Conservation (phyloP, 805 yeast genomes). For the Candida namnaoensis region DNA sequence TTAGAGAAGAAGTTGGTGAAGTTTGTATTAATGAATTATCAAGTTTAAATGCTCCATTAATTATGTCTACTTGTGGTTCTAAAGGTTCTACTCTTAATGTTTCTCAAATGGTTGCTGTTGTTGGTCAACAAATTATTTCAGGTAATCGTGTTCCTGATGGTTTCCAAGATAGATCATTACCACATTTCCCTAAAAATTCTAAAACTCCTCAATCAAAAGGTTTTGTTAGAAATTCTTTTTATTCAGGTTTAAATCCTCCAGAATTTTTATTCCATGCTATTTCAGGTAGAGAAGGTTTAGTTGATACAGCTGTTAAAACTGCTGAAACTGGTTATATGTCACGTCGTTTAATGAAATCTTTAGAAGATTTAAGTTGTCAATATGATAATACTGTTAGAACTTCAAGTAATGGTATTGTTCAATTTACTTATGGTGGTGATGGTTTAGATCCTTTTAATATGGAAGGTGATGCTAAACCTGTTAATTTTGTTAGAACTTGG, state of each 20-base stretch:
- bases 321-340: conserved; percentile 99
- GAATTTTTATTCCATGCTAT: conserved; percentile 97
- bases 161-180: conserved; percentile 97
- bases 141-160: conserved; percentile 99
- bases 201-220: conserved; percentile 98
- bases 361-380: conserved; percentile 90
- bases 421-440: conserved; percentile 97
- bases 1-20: conserved; percentile 98
- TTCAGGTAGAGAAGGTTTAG: conserved; percentile 99
- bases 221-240: conserved; percentile 93
- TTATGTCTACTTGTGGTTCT: conserved; percentile 99
- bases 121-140: conserved; percentile 96
- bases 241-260: conserved; percentile 89
- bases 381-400: conserved; percentile 94
- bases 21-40: conserved; percentile 91
- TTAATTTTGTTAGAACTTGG: conserved; percentile 91
- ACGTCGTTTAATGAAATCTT: conserved; percentile 93
- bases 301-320: conserved; percentile 98
- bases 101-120: conserved; percentile 99
- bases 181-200: conserved; percentile 93
- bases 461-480: conserved; percentile 99
- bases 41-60: conserved; percentile 86
- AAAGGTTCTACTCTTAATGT: conserved; percentile 97
- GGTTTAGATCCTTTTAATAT: conserved; percentile 96
- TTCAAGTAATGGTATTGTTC: conserved; percentile 93